These are phyloP conservation scores for Marsdenia floribunda DNA, from an alignment of 257 asterid species.

Conservation along the genomic window DNA sequence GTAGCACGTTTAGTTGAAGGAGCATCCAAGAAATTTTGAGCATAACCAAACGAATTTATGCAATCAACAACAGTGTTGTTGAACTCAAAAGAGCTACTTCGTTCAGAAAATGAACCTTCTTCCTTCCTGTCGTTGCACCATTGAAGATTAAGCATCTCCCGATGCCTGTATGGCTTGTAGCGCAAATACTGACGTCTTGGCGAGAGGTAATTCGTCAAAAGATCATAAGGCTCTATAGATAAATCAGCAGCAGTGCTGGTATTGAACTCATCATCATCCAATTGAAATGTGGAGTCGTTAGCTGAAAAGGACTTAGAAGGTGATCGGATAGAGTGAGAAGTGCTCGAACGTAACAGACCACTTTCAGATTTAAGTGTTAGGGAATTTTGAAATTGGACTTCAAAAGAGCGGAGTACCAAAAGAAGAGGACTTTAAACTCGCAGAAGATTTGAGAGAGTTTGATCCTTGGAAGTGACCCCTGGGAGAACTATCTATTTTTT, in stretches of 20 bases:
- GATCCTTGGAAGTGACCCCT: constrained; percentile 32
- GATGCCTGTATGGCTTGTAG: constrained; percentile 53
- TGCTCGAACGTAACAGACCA: constrained; percentile 6
- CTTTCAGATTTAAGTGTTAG: constrained; percentile 20
- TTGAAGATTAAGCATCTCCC: constrained; percentile 26
- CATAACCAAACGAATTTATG: constrained; percentile 23
- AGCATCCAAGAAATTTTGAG: constrained; percentile 17
- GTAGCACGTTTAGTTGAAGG: constrained; percentile 13
- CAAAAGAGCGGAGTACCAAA: constrained; percentile 41
- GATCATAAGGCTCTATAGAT: constrained; percentile 45
- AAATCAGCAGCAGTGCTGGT: constrained; percentile 20
- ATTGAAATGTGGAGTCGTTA: constrained; percentile 5
- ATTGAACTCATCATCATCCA: constrained; percentile 24
- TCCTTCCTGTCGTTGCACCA: constrained; percentile 17
- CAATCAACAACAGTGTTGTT: constrained; percentile 21
- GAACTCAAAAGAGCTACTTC: no score
- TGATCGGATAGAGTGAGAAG: constrained; percentile 8
- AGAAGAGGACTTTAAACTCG: constrained; percentile 26
- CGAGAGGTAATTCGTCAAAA: constrained; percentile 44
- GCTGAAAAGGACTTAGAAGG: constrained; percentile 15
- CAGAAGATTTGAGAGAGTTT: constrained; percentile 21
- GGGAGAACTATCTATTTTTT: constrained; percentile 32
- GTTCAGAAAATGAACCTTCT: no score
- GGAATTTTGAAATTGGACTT: constrained; percentile 14
- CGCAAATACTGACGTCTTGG: constrained; percentile 79